phyloP scores from a whole-genome alignment of 2,329 filamentous ascomycete species.

The Neopestalotiopsis sp. region DNA sequence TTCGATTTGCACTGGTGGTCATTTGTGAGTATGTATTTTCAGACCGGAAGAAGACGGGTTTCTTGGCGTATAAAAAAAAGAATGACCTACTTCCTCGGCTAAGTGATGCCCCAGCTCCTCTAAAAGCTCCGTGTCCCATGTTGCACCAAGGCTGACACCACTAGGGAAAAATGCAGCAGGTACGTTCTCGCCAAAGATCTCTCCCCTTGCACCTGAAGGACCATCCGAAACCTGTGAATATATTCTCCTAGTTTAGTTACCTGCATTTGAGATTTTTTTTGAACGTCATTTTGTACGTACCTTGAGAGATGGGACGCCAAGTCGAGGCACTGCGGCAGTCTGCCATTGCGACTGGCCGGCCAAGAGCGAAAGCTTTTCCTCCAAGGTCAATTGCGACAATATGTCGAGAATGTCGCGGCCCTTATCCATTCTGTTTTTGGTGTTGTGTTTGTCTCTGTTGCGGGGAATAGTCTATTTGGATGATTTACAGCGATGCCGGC shows the following conservation, averaged over 20 bases:
- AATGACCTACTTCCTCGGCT: constrained; percentile 46
- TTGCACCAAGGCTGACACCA: constrained; percentile 60
- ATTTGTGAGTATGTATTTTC: neutral
- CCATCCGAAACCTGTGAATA: constrained; percentile 72
- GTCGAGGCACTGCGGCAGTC: neutral
- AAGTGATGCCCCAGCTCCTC: constrained; percentile 54
- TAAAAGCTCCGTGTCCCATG: constrained; percentile 59
- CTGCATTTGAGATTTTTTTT: too few relatives aligned
- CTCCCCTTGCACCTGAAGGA: constrained; percentile 71
- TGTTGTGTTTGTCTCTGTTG: neutral
- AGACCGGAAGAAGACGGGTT: neutral
- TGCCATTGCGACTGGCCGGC: neutral
- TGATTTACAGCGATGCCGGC: neutral
- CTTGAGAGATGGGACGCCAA: neutral
- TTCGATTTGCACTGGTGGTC: constrained; percentile 48
- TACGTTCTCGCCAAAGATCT: constrained; percentile 68
- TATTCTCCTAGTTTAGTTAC: neutral
- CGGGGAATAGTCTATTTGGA: neutral
- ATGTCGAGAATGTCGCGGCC: neutral
- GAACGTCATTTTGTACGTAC: neutral
- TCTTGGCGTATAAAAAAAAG: neutral
- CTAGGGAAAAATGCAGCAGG: constrained; percentile 64
- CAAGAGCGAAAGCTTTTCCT: neutral
- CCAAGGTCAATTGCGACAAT: neutral
- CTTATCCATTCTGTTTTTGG: neutral